These are phyloP conservation scores for Phoenix roebelenii DNA, from an alignment of 176 grass and related monocot species.

Conservation along the genomic window DNA sequence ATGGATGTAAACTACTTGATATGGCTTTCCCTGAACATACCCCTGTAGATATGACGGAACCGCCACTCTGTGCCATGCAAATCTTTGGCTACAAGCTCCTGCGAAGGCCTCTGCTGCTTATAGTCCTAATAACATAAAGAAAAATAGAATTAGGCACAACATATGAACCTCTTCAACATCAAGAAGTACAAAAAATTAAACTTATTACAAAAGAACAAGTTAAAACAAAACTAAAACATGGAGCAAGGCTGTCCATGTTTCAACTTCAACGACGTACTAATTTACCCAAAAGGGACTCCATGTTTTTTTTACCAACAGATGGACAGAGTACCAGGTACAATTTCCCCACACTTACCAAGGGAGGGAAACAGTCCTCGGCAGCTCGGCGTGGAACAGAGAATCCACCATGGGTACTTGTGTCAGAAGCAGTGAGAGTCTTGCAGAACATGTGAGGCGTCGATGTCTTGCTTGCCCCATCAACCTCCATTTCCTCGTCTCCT, in stretches of 20 bases:
- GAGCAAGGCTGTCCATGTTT: too few relatives aligned
- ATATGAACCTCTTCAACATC: too few relatives aligned
- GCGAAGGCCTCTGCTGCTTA: constrained; percentile 86
- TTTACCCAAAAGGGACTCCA: too few relatives aligned
- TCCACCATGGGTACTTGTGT: constrained; percentile 90
- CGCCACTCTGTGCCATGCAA: constrained; percentile 80
- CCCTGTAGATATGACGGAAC: constrained; percentile 98
- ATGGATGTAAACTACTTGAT: too few relatives aligned
- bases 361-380: constrained; percentile 88
- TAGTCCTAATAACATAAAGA: constrained; percentile 45
- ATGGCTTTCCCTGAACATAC: constrained; percentile 16
- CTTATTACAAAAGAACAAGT: too few relatives aligned
- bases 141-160: background rate
- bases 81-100: constrained; percentile 92
- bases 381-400: constrained; percentile 99
- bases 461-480: constrained; percentile 41
- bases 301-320: too few relatives aligned
- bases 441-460: constrained; percentile 90
- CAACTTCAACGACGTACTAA: too few relatives aligned
- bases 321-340: too few relatives aligned
- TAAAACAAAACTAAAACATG: too few relatives aligned
- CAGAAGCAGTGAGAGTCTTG: constrained; percentile 95
- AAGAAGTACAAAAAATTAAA: too few relatives aligned
- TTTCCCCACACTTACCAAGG: constrained; percentile 40
- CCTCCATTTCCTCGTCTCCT: constrained; percentile 38